Conservation (phyloP, 169 alveolate genomes). For the Fabrea salina region DNA sequence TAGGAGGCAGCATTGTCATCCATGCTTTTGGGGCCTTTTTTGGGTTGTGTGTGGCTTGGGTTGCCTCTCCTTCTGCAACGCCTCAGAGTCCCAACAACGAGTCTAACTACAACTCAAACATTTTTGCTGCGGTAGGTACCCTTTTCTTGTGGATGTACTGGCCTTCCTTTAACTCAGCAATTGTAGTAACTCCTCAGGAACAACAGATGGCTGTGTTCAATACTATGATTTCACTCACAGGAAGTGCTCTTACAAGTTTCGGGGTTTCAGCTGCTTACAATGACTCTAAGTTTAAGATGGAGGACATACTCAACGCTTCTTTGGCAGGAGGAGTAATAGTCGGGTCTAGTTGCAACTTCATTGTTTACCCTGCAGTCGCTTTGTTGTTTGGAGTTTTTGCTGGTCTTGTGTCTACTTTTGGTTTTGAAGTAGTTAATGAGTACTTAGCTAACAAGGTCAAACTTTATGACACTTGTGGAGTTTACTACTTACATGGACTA, state of each 20-base stretch:
- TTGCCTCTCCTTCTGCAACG: constrained; percentile 33
- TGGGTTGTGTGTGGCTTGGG: constrained; percentile 47
- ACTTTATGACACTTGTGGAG: constrained; percentile 75
- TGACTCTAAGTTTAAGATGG: constrained; percentile 63
- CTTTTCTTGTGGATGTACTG: constrained; percentile 68
- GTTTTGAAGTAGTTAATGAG: constrained; percentile 46
- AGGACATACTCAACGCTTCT: constrained; percentile 65
- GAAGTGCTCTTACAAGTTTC: constrained; percentile 49
- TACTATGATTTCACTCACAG: constrained; percentile 60
- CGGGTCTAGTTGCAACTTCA: constrained; percentile 59
- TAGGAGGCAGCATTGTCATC: constrained; percentile 57
- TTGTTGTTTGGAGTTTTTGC: constrained; percentile 65
- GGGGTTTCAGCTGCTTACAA: constrained; percentile 40
- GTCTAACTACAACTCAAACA: constrained; percentile 56
- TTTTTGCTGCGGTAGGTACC: constrained; percentile 67
- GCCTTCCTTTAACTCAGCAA: constrained; percentile 75
- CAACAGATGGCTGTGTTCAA: constrained; percentile 54
- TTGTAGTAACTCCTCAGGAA: constrained; percentile 43
- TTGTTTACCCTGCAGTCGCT: constrained; percentile 51
- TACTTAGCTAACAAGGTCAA: constrained; percentile 44
- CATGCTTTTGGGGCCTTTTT: constrained; percentile 70
- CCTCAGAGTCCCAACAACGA: constrained; percentile 33
- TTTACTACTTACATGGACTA: constrained; percentile 68
- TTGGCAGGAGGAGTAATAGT: constrained; percentile 79
- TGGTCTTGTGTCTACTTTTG: constrained; percentile 46